Evolutionary conservation across 1,284 basidiomycete genomes (phyloP).

Genomic region (Trichosporon sp.): DNA sequence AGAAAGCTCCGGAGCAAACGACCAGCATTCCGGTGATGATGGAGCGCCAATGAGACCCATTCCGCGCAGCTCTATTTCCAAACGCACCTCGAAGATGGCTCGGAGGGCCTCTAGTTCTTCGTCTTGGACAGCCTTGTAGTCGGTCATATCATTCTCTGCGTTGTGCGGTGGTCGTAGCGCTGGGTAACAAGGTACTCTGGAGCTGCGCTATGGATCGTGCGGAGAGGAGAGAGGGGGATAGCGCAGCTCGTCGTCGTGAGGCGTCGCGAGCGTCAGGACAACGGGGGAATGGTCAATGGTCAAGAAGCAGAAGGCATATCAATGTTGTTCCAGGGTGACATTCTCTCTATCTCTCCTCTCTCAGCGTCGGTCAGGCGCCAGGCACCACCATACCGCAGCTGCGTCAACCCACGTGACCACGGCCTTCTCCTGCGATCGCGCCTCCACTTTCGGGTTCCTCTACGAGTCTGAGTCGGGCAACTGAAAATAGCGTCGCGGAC

Average conservation of each 20-base stretch:
- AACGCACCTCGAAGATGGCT: slow-evolving; percentile 40
- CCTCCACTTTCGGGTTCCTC: not conserved
- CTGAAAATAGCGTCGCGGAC: too few species aligned
- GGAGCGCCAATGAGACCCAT: not conserved
- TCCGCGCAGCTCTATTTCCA: not conserved
- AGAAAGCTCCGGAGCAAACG: not conserved
- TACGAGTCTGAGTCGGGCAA: not conserved
- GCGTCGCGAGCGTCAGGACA: not conserved
- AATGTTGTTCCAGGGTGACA: slow-evolving; percentile 1
- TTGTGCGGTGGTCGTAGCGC: not conserved
- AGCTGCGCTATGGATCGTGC: not conserved
- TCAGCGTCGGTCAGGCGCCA: not conserved
- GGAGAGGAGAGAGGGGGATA: not conserved
- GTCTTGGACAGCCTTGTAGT: slow-evolving; percentile 36
- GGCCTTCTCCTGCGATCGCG: not conserved
- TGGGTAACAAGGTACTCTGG: not conserved
- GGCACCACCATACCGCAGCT: not conserved
- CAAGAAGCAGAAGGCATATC: not conserved
- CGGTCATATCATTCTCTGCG: not conserved
- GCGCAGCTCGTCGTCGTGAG: not conserved
- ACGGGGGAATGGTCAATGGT: not conserved
- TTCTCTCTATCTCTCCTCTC: not conserved
- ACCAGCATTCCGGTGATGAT: not conserved
- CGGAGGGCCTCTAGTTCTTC: slow-evolving; percentile 46
- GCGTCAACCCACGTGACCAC: not conserved